Evolutionary conservation across 345 rosid species (phyloP).

Genomic region (Turritis glabra): DNA sequence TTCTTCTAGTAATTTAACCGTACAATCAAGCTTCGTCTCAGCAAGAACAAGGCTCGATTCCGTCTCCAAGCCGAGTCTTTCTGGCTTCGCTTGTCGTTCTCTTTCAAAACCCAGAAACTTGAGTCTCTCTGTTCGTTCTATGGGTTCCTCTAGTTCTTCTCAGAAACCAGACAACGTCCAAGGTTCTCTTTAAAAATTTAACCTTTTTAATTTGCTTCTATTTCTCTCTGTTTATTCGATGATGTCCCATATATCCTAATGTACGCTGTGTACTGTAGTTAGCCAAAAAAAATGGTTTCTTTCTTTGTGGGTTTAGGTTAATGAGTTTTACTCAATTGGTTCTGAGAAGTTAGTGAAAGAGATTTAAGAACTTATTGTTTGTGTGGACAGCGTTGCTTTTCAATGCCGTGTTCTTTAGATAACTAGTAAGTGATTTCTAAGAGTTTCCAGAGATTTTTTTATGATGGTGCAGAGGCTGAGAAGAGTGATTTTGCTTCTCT

Average conservation of each 20-base stretch:
- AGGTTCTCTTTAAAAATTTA: constrained; percentile 8
- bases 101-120: constrained; percentile 30
- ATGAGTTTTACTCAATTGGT: not conserved
- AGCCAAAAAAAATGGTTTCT: not conserved
- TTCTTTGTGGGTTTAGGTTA: not conserved
- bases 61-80: not conserved
- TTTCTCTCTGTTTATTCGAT: not conserved
- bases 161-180: constrained; percentile 66
- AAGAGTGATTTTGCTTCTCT: constrained; percentile 45
- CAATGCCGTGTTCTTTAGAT: not conserved
- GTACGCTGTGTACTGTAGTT: not conserved
- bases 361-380: not conserved
- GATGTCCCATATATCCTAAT: not conserved
- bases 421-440: not conserved
- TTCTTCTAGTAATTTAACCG: constrained; percentile 27
- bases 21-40: constrained; percentile 23
- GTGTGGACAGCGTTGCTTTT: not conserved
- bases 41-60: constrained; percentile 12
- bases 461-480: constrained; percentile 42
- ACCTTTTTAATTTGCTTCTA: not conserved
- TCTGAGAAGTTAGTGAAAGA: not conserved
- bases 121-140: constrained; percentile 47
- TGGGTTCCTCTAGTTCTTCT: constrained; percentile 89
- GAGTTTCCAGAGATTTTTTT: not conserved
- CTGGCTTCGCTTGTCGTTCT: constrained; percentile 31